Conservation (phyloP, 1,284 basidiomycete species). For the Erythrobasidium hasegawianum region DNA sequence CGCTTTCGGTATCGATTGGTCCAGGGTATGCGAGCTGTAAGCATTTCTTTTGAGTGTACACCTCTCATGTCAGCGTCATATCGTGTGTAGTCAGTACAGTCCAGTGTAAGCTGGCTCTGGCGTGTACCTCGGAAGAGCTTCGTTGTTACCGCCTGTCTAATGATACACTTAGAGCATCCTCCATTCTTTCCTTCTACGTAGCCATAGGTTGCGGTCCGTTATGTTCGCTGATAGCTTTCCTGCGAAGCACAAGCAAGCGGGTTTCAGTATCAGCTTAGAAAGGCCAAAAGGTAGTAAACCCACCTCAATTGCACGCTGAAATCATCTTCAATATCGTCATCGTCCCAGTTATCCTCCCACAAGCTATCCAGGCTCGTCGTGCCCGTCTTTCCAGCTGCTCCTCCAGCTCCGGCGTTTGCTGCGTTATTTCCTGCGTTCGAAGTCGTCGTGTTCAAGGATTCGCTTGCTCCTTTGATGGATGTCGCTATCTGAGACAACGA, state of each 20-base stretch:
- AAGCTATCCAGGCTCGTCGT: constrained; percentile 50
- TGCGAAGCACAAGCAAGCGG: neutral
- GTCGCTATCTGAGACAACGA: constrained; percentile 64
- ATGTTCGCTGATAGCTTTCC: constrained; percentile 31
- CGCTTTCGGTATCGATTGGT: too few relatives aligned
- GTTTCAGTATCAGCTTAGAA: neutral
- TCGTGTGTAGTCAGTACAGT: too few relatives aligned
- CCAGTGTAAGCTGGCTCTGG: too few relatives aligned
- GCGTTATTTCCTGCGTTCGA: constrained; percentile 45
- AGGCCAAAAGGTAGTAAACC: constrained; percentile 49
- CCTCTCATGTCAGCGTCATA: too few relatives aligned
- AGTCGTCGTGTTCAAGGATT: neutral
- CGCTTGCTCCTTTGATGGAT: constrained; percentile 34
- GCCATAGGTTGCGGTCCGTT: constrained; percentile 29
- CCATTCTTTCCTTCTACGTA: neutral
- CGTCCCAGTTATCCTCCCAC: constrained; percentile 99
- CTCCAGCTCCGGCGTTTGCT: constrained; percentile 53
- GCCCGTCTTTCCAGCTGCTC: constrained; percentile 2
- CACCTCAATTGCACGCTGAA: constrained; percentile 93
- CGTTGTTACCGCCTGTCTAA: too few relatives aligned
- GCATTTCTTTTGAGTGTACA: too few relatives aligned
- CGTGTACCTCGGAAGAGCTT: too few relatives aligned
- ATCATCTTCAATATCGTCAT: constrained; percentile 96
- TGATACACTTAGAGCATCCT: too few relatives aligned
- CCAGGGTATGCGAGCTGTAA: too few relatives aligned